Evolutionary conservation across 768 basidiomycete species (phyloP).

Genomic region (Multifurca ochricompacta): DNA sequence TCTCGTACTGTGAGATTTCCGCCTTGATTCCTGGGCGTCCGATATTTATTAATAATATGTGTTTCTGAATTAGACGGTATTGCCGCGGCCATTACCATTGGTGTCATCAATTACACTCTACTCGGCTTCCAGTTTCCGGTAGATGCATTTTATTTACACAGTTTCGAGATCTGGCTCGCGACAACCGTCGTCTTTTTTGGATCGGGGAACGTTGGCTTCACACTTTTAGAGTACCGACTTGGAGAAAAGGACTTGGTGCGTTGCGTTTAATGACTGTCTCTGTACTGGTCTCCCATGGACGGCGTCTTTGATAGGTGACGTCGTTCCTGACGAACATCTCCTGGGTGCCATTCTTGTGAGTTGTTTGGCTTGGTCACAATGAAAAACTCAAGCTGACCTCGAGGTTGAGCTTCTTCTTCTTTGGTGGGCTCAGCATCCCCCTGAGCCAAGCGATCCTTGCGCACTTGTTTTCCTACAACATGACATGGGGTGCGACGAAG

Average conservation of each 20-base stretch:
- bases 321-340: constrained; percentile 28
- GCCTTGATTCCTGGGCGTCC: neutral
- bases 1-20: constrained; percentile 42
- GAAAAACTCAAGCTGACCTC: neutral
- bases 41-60: neutral
- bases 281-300: neutral
- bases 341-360: constrained; percentile 38
- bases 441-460: constrained; percentile 56
- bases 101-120: constrained; percentile 64
- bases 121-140: constrained; percentile 67
- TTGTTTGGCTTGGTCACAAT: neutral
- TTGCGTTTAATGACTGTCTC: neutral
- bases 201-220: constrained; percentile 62
- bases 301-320: constrained; percentile 20
- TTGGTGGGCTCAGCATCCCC: constrained; percentile 67
- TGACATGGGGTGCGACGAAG: constrained; percentile 70
- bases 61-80: constrained; percentile 37
- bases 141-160: constrained; percentile 71
- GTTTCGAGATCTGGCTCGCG: constrained; percentile 76
- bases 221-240: constrained; percentile 64
- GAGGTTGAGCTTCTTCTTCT: constrained; percentile 61
- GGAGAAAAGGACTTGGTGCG: constrained; percentile 34
- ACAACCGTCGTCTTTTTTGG: constrained; percentile 73
- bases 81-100: constrained; percentile 57
- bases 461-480: constrained; percentile 69